Evolutionary conservation across 2,329 filamentous ascomycete species (phyloP), one percentile per base, ranked within the genome.

Genomic region (Aspergillus sergii): DNA sequence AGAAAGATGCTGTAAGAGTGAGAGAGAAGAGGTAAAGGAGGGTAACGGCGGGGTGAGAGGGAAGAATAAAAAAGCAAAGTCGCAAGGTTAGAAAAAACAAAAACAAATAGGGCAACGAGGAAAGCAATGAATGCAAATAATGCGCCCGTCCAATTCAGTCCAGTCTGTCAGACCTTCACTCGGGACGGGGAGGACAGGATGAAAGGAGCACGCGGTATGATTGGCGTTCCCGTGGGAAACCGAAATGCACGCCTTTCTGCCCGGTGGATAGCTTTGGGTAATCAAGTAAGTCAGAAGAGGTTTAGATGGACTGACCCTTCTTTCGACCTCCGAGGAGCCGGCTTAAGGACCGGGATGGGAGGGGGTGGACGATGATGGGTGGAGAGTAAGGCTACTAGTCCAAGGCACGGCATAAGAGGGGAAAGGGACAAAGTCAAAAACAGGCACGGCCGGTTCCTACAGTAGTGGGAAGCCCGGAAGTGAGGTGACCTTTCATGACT

Each of bases 171-270:
- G 51, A 55, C 51, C 36, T 55, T 48, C 32, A 55, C n/a, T 55
- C 32, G 51, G 51, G 63, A 59, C 51, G 32, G 51, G 48, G 58
- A 54, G 57, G 60, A 60, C 58, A 41, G 41, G 45, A 59, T 60
- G 56, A 58, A 62, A 64, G 60, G 55, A 68, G 50, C 58, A 58
- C 56, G 59, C 59, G 58, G 64, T 60, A 43, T 63, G 64, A 66
- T 64, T 64, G 64, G 61, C 57, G 57, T 64, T 64, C 53, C 64
- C 64, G 59, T 60, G 43, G 62, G 54, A 60, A 62, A 58, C 57
- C 61, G 57, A 62, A 57, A 66, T 66, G 64, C 58, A 65, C 55
- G 48, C 21, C 39, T 36, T 23, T 54, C 39, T 48, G 21, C 32
- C 51, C 51, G 34, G 51, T 41, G 41, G 48, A 56, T 56, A 50